Conservation (phyloP, 192 early-diverging fungal genomes). For the Cetraspora pellucida region DNA sequence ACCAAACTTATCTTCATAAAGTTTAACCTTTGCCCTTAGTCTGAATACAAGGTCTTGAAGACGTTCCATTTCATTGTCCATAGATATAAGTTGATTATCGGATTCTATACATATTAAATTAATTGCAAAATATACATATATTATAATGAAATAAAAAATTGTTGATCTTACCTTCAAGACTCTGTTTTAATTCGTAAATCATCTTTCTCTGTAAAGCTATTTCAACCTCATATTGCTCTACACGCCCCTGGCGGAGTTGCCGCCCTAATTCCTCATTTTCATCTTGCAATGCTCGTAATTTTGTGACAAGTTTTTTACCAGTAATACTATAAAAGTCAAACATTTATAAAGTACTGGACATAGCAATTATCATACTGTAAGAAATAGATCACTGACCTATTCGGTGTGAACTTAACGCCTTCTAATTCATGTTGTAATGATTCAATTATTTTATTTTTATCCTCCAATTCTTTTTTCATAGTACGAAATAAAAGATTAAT, state of each 20-base stretch:
- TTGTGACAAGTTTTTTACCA: constrained; percentile 36
- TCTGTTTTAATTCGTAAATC: constrained; percentile 36
- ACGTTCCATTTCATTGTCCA: constrained; percentile 35
- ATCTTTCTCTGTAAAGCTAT: constrained; percentile 36
- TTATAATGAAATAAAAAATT: not conserved
- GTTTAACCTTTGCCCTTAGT: constrained; percentile 26
- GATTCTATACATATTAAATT: constrained; percentile 26
- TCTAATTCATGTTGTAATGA: constrained; percentile 35
- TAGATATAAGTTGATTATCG: constrained; percentile 19
- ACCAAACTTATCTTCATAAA: constrained; percentile 21
- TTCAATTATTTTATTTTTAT: constrained; percentile 32
- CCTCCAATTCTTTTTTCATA: constrained; percentile 39
- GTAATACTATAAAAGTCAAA: constrained; percentile 9
- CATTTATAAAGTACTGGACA: not conserved
- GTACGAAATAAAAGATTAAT: constrained; percentile 37
- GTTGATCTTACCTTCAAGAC: constrained; percentile 28
- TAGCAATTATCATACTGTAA: not conserved
- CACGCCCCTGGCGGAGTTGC: constrained; percentile 34
- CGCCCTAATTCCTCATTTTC: constrained; percentile 42
- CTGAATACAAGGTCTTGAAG: constrained; percentile 34
- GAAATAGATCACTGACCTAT: constrained; percentile 19
- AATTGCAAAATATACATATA: not conserved
- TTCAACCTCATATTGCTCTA: constrained; percentile 40
- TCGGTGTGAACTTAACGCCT: constrained; percentile 35
- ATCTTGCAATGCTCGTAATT: constrained; percentile 31